Evolutionary conservation across 306 rosid species (phyloP), one percentile per base, ranked within the genome.

Genomic region (Hippophae gyantsensis): DNA sequence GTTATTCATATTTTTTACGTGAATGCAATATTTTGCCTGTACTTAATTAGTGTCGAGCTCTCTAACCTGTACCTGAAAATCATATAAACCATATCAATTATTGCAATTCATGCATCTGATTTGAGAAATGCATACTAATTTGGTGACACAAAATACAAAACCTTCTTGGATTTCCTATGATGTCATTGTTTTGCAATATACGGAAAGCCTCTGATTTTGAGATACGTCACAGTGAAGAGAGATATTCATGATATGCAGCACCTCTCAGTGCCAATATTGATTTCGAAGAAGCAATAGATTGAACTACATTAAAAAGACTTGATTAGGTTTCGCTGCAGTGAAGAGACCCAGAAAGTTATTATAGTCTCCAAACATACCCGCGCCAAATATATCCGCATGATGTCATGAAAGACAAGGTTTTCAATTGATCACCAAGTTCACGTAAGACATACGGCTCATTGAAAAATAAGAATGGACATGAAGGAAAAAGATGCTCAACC

Each of bases 211-310:
- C 98, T 25, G 79, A 76, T 69, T 74, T 71, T 54, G 96, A 80
- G 68, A 92, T 92, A 65, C 68, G 75, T 62, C 89, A 84, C 62
- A 92, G 64, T 8, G 96, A 72, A 65, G 95, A 87, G 51, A 85
- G 77, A 76, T 83, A 81, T 56, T 92, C 98, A 44, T 46, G 66
- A 64, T 65, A 80, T n/a, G 77, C 76, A 48, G 54, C 60, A 50
- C 86, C 89, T 71, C 68, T 81, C 60, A 72, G 6, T 59, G 82
- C 18, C 71, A 69, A 48, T 14, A 65, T 57, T 38, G 66, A 74
- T 79, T 79, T 83, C 41, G 80, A 5, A 12, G 98, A 96, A 63
- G 82, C 81, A 42, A 79, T 62, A 7, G 86, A 73, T 65, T 42
- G 79, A 71, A 87, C 58, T 47, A 79, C 58, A 5, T 73, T 61